phyloP scores from a whole-genome alignment of 768 basidiomycete species.

The Leccinum longicurvipes region DNA sequence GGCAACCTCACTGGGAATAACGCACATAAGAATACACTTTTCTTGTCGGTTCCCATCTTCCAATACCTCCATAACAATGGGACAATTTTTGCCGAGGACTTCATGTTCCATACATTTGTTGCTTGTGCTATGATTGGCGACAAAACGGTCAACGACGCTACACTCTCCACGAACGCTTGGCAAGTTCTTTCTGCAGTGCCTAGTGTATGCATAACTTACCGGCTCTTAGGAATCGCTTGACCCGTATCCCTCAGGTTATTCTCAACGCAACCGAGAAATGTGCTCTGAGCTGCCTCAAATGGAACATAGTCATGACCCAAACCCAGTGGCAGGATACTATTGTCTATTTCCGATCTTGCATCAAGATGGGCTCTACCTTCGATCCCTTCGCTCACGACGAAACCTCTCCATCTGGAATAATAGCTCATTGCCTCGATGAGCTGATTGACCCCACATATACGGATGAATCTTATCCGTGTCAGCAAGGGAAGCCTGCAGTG shows the following conservation, averaged over 20 bases:
- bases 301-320: conserved; percentile 22
- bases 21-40: conserved; percentile 15
- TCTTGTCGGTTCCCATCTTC: conserved; percentile 30
- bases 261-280: conserved; percentile 27
- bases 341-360: conserved; percentile 20
- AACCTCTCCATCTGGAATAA: conserved; percentile 9
- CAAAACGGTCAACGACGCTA: conserved; percentile 32
- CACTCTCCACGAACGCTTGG: conserved; percentile 31
- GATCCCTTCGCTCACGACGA: conserved; percentile 24
- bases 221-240: conserved; percentile 18
- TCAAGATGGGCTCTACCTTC: conserved; percentile 24
- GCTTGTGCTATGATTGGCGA: conserved; percentile 35
- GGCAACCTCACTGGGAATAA: conserved; percentile 20
- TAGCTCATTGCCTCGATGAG: conserved; percentile 21
- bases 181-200: conserved; percentile 8
- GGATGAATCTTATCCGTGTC: neutral
- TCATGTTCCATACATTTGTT: conserved; percentile 34
- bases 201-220: conserved; percentile 3
- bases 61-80: conserved; percentile 30
- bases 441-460: conserved; percentile 12
- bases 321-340: conserved; percentile 24
- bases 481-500: neutral
- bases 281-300: conserved; percentile 16
- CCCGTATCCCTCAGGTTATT: conserved; percentile 18
- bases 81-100: conserved; percentile 27